These are phyloP conservation scores for Hemileccinum impolitum DNA, from an alignment of 768 basidiomycete genomes.

Conservation along the genomic window DNA sequence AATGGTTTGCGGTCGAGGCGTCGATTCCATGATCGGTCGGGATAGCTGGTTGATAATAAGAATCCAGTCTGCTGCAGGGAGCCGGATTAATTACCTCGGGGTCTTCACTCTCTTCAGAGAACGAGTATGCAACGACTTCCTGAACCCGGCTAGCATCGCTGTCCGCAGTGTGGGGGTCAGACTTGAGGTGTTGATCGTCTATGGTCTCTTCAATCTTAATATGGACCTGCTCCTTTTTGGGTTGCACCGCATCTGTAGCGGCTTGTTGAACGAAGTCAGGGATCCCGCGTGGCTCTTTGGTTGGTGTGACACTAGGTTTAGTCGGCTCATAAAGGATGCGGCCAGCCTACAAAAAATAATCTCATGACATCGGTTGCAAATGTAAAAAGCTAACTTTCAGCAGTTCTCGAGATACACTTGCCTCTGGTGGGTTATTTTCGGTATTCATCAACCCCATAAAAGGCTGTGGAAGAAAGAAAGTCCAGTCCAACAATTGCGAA, in stretches of 20 bases:
- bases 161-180: neutral
- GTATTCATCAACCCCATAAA: neutral
- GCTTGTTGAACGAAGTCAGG: slow-evolving; percentile 13
- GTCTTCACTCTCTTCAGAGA: slow-evolving; percentile 5
- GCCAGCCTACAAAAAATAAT: slow-evolving; percentile 4
- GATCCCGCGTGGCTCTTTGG: slow-evolving; percentile 33
- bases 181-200: neutral
- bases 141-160: neutral
- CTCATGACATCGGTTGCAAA: neutral
- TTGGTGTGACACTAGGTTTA: slow-evolving; percentile 13
- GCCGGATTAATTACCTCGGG: slow-evolving; percentile 9
- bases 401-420: neutral
- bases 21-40: slow-evolving; percentile 6
- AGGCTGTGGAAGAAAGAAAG: slow-evolving; percentile 2
- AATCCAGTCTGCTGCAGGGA: neutral
- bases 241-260: neutral
- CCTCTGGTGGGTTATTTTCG: neutral
- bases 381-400: slow-evolving; percentile 14
- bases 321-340: neutral
- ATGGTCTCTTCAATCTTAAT: slow-evolving; percentile 1
- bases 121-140: slow-evolving; percentile 1
- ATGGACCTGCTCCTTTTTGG: neutral
- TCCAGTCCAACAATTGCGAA: neutral
- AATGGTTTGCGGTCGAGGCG: slow-evolving; percentile 29
- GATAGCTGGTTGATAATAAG: slow-evolving; percentile 12